These are phyloP conservation scores for Solanum corneliomulleri DNA, from an alignment of 257 asterid species.

Conservation along the genomic window DNA sequence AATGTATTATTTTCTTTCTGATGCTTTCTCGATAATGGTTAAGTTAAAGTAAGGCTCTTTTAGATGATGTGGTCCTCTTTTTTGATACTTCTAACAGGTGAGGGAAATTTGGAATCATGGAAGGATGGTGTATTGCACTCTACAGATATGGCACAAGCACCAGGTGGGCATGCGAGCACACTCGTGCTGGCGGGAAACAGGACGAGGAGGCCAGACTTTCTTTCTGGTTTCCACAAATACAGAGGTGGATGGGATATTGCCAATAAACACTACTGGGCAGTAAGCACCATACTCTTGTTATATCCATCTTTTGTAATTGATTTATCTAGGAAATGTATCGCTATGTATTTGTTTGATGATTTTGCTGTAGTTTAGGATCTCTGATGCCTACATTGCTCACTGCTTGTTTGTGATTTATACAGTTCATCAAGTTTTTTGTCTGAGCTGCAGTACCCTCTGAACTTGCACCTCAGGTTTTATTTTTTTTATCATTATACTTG, in stretches of 20 bases:
- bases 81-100: constrained; percentile 27
- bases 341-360: neutral
- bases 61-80: neutral
- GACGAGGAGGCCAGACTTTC: constrained; percentile 79
- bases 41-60: neutral
- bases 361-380: neutral
- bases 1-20: neutral
- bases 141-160: constrained; percentile 44
- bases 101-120: constrained; percentile 61
- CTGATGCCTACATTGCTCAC: neutral
- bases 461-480: neutral
- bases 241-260: constrained; percentile 98
- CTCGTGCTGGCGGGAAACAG: constrained; percentile 77
- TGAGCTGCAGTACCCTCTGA: neutral
- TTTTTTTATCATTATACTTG: neutral
- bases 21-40: neutral
- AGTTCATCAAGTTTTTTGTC: neutral
- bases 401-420: neutral
- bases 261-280: constrained; percentile 91
- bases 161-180: constrained; percentile 30
- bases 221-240: constrained; percentile 58
- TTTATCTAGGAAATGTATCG: neutral
- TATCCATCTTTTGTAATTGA: neutral
- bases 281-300: constrained; percentile 19
- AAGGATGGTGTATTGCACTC: constrained; percentile 43